These are phyloP conservation scores for Penicillium maclennaniae DNA, from an alignment of 495 filamentous ascomycete species.

Conservation along the genomic window DNA sequence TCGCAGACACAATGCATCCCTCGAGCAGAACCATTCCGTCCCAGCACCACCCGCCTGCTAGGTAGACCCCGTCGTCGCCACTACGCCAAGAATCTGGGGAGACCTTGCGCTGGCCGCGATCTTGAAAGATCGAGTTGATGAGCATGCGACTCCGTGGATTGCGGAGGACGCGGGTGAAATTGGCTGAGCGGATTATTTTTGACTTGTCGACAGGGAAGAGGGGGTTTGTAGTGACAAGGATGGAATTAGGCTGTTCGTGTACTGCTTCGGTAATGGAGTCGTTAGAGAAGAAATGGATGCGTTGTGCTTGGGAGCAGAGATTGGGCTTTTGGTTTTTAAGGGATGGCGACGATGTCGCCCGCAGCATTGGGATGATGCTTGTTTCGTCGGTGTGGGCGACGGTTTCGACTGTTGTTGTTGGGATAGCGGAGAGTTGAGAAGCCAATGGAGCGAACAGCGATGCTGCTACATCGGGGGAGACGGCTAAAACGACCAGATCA, in stretches of 20 bases:
- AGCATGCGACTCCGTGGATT: conserved; percentile 27
- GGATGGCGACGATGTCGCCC: conserved; percentile 1
- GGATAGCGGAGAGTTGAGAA: conserved; percentile 2
- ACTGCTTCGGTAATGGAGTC: conserved; percentile 29
- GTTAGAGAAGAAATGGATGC: conserved; percentile 26
- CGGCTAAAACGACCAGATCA: conserved; percentile 43
- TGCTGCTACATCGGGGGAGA: conserved; percentile 40
- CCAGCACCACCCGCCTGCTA: conserved; percentile 60
- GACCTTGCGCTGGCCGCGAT: neutral
- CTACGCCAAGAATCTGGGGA: conserved; percentile 37
- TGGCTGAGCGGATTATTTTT: conserved; percentile 27
- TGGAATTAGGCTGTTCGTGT: conserved; percentile 31
- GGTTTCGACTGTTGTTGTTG: conserved; percentile 5
- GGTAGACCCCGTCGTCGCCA: conserved; percentile 47
- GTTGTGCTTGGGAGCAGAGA: conserved; percentile 9
- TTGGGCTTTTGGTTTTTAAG: neutral
- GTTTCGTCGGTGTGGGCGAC: conserved; percentile 4
- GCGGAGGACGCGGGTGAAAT: conserved; percentile 33
- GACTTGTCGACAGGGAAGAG: conserved; percentile 26
- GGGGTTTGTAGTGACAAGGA: conserved; percentile 33
- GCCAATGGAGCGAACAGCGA: conserved; percentile 22
- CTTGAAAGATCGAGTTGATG: conserved; percentile 34
- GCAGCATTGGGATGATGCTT: conserved; percentile 5
- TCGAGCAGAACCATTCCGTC: conserved; percentile 62
- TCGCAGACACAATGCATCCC: conserved; percentile 54